Evolutionary conservation across 2,329 filamentous ascomycete genomes (phyloP), one percentile per base, ranked within the genome.

Genomic region (Trichoderma oligosporum): DNA sequence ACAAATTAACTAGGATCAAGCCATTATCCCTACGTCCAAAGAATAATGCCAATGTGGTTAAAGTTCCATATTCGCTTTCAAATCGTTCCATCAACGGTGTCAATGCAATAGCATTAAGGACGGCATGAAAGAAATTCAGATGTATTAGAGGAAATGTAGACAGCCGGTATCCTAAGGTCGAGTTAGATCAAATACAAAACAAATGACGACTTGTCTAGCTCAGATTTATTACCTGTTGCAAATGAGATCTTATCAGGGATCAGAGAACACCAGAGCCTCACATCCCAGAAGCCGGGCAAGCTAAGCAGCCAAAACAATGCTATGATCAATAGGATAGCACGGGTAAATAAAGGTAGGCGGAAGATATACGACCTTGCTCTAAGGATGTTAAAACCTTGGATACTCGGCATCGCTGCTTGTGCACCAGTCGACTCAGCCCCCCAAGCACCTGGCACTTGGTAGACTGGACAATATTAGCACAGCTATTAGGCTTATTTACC

Each of bases 91-190:
- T 76, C 51, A 99, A 78, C n/a, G 94, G 94, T 36, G 87, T 86
- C 61, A 97, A 72, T 20, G 91, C 89, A 61, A 95, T 52, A 22
- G 91, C 71, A 73, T 97, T 96, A 68, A 95, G 76, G 53, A 92
- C 67, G 60, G 87, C 81, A 73, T 97, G 94, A 65, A 96, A 77
- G 70, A 95, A 81, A 65, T 87, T 88, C 42, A 84, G 73, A 70
- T 99, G 94, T 60, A 97, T 85, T 57, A 99, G 78, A 1, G 92
- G 91, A 68, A 91, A 99, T 0, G 93, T 95, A 70, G 96, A 97
- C 33, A 96, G 81, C 60, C 94, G 86, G 73, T 97, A 93, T 76
- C 96, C 92, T 96, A 70, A 4, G 11, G 8, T 7, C n/a, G 7
- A 16, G 16, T 54, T 33, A 54, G 51, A 42, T 41, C 36, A 54